Evolutionary conservation across 1,284 basidiomycete species (phyloP).

Genomic region (Trametes versicolor): DNA sequence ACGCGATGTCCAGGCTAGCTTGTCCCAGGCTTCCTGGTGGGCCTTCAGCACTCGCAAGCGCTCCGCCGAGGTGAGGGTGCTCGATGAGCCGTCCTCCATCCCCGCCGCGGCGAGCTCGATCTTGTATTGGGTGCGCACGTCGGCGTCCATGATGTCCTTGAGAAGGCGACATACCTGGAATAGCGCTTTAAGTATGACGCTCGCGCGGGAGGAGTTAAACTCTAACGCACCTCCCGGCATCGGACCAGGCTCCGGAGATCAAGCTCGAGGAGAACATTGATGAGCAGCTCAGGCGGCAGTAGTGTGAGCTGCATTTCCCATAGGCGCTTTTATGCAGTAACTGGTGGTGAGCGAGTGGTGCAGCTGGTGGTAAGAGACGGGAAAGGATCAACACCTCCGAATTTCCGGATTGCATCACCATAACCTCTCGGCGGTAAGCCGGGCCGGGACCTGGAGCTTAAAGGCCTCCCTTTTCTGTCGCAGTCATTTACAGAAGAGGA

Average conservation of each 20-base stretch:
- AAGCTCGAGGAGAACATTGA: slow-evolving; percentile 40
- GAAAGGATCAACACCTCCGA: too few relatives aligned
- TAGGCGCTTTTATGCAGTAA: too few relatives aligned
- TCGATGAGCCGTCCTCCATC: slow-evolving; percentile 55
- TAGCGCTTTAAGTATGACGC: neutral
- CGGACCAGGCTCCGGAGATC: slow-evolving; percentile 48
- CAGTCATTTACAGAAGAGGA: too few relatives aligned
- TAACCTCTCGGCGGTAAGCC: too few relatives aligned
- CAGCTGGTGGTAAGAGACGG: too few relatives aligned
- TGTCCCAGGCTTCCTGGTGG: slow-evolving; percentile 59
- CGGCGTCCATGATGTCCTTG: slow-evolving; percentile 48
- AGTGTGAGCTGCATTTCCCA: neutral
- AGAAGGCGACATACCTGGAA: slow-evolving; percentile 58
- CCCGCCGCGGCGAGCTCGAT: slow-evolving; percentile 62
- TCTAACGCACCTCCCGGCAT: slow-evolving; percentile 51
- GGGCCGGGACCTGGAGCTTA: too few relatives aligned
- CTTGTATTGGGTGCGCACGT: slow-evolving; percentile 55
- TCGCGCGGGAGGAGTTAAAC: neutral
- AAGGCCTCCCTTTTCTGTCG: too few relatives aligned
- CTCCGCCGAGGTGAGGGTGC: slow-evolving; percentile 43
- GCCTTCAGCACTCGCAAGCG: slow-evolving; percentile 54
- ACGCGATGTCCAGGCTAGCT: slow-evolving; percentile 51
- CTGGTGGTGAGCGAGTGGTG: too few relatives aligned
- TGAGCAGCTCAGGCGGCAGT: slow-evolving; percentile 44
- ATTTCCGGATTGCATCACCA: too few relatives aligned